Base-by-base conservation (phyloP, 1,284 basidiomycete genomes). In the Cyathus pygmaeus region DNA sequence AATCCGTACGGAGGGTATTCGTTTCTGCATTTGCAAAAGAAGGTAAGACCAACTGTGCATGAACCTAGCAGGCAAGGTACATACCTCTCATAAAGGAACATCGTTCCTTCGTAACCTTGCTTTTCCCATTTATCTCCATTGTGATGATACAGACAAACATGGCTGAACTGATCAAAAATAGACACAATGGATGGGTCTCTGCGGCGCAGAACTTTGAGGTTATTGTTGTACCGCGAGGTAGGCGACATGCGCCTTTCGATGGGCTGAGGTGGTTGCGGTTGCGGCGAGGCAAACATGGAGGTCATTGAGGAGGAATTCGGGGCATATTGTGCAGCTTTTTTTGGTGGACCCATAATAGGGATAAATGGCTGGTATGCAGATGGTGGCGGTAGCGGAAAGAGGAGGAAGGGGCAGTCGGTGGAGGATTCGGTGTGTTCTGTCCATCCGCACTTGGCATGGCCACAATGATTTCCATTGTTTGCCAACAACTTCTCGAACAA, bases 51-150 rank as follows among this genome's bases (percentile, higher is more conserved):
- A 44, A 53, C 51, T 24, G 27, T n/a, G n/a, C n/a, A 21, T 33
- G 41, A 56, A 55, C 36, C 51, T 30, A 61, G 54, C 29, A 59
- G 57, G 60, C 58, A 59, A 46, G 53, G 3, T 10, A 52, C 50
- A 74, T 70, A 93, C 91, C 94, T 84, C 73, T 94, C 91, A 71
- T 92, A 95, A 61, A 96, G 81, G 78, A 96, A 96, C 87, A 96
- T 93, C 70, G 89, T 92, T 2, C 94, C 94, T 75, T 96, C 94
- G 68, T 84, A 92, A 27, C 93, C 93, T 57, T 92, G 89, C 77
- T 95, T 95, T 76, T 90, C 88, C 94, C 92, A 93, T 68, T 87
- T 89, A 65, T 83, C 78, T 11, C 86, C 89, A 65, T 91, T 87
- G 71, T 88, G 84, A 68, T 90, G 87, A 69, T 93, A 93, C 57